Conservation (phyloP, 805 yeast species). For the Candida rishiriensis region DNA sequence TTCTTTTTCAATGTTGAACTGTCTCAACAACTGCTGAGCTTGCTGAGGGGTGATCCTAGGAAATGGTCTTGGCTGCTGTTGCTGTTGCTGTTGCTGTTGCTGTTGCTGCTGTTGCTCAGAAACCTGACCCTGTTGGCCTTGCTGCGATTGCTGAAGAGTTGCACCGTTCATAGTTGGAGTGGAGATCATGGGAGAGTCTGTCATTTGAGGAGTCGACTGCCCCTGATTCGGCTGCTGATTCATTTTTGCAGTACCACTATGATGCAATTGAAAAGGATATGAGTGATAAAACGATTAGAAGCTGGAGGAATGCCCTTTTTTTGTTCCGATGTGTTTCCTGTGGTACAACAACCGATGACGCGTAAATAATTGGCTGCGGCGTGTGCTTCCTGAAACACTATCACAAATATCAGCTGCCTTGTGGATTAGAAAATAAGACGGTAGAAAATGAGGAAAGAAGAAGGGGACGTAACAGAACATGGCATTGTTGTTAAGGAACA, state of each 20-base stretch:
- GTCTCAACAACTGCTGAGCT: conserved; percentile 56
- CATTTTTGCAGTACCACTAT: background rate
- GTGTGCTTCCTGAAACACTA: no score
- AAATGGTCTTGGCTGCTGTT: conserved; percentile 14
- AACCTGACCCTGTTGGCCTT: conserved; percentile 1
- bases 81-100: conserved; percentile 16
- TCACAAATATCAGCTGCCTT: no score
- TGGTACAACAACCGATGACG: no score
- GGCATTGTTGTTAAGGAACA: no score
- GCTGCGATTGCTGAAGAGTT: conserved; percentile 11
- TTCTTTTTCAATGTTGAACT: conserved; percentile 53
- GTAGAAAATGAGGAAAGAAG: no score
- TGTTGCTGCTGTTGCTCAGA: background rate
- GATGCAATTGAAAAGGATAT: background rate
- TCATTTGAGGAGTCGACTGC: conserved; percentile 16
- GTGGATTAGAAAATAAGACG: no score
- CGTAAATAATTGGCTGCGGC: no score
- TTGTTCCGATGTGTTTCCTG: no score
- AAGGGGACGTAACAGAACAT: no score
- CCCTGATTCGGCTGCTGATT: conserved; percentile 5
- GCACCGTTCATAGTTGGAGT: conserved; percentile 35
- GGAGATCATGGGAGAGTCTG: conserved; percentile 31
- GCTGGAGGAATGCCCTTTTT: no score
- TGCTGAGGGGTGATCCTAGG: conserved; percentile 42
- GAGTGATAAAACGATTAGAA: background rate